phyloP scores from a whole-genome alignment of 768 basidiomycete species.

The Tulasnella calospora region DNA sequence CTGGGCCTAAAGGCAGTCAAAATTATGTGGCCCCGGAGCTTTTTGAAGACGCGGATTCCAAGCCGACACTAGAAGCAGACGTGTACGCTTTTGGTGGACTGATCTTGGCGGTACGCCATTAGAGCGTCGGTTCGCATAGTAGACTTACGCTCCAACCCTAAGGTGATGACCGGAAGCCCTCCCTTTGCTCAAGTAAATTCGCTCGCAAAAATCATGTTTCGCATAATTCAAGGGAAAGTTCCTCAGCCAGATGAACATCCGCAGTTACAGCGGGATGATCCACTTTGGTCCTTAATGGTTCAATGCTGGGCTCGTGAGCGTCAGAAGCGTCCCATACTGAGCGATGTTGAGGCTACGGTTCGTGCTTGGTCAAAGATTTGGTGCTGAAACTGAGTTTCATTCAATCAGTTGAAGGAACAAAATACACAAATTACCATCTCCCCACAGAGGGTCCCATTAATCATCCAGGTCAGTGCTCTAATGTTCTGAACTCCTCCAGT shows the following conservation, averaged over 20 bases:
- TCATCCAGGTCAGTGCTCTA: too few relatives aligned
- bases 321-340: neutral
- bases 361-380: neutral
- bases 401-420: too few relatives aligned
- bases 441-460: too few relatives aligned
- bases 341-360: neutral
- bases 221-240: neutral
- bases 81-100: constrained; percentile 20
- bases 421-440: too few relatives aligned
- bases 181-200: neutral
- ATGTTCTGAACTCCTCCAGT: too few relatives aligned
- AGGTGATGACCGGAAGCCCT: neutral
- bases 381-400: too few relatives aligned
- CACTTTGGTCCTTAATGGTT: neutral
- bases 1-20: neutral
- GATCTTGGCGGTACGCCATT: neutral
- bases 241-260: neutral
- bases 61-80: neutral
- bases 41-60: neutral
- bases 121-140: neutral
- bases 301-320: neutral
- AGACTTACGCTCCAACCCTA: neutral
- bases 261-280: neutral
- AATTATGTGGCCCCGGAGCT: constrained; percentile 19
- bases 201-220: neutral